Percentiles rank a stretch among this genome's conserved stretches.
phyloP scores from a whole-genome alignment of 2,329 filamentous ascomycete species.

The Talaromyces islandicus region DNA sequence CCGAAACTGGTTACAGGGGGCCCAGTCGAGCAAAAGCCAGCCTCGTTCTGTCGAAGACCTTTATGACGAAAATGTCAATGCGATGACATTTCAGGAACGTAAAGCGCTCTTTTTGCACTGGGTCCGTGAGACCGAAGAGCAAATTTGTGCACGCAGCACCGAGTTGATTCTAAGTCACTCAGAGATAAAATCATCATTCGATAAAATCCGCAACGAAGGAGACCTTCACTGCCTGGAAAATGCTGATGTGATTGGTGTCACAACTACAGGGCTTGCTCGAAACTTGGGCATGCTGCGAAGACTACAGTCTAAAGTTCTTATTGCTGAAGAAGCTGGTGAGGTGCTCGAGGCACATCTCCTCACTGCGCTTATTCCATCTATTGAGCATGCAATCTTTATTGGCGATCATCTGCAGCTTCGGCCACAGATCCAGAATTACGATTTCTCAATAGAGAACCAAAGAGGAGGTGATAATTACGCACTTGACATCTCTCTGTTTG shows the following conservation, averaged over 20 bases:
- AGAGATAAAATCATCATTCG: slow-evolving; percentile 12
- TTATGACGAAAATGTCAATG: not conserved
- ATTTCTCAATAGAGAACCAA: slow-evolving; percentile 27
- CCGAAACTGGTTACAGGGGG: not conserved
- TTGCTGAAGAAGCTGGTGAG: slow-evolving; percentile 41
- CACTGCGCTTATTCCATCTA: slow-evolving; percentile 32
- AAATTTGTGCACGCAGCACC: not conserved
- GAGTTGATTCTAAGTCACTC: not conserved
- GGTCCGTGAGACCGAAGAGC: not conserved
- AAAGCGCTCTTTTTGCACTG: not conserved
- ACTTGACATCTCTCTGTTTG: slow-evolving; percentile 48
- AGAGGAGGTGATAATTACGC: slow-evolving; percentile 31
- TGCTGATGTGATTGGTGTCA: slow-evolving; percentile 50
- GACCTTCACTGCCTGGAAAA: slow-evolving; percentile 23
- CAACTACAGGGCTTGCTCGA: slow-evolving; percentile 47
- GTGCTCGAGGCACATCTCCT: slow-evolving; percentile 38
- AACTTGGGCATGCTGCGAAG: slow-evolving; percentile 41
- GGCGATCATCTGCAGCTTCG: slow-evolving; percentile 41
- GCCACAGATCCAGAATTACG: slow-evolving; percentile 35
- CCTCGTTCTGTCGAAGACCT: not conserved
- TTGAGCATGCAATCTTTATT: slow-evolving; percentile 40
- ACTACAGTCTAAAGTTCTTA: slow-evolving; percentile 34
- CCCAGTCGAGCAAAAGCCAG: not conserved
- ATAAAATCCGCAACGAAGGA: slow-evolving; percentile 19
- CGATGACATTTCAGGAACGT: not conserved